These are phyloP conservation scores for Saksenaea oblongispora DNA, from an alignment of 371 early-diverging fungal genomes.

Conservation along the genomic window DNA sequence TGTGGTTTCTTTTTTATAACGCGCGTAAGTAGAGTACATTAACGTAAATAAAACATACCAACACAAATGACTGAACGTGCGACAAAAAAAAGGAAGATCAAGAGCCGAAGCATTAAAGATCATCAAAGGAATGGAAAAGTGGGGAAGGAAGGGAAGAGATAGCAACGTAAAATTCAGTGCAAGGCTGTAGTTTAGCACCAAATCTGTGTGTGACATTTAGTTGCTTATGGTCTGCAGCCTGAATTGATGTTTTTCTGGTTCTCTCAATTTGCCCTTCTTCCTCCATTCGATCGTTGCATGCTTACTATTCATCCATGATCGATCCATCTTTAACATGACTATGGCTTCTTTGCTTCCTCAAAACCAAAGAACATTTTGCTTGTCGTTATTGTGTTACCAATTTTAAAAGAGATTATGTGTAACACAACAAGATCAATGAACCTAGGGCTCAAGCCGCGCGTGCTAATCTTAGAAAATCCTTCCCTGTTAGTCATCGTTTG, in stretches of 20 bases:
- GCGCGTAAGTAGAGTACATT: neutral
- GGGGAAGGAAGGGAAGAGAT: neutral
- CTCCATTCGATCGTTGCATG: neutral
- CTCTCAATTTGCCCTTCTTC: neutral
- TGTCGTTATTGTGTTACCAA: neutral
- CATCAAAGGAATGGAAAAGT: neutral
- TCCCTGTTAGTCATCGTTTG: neutral
- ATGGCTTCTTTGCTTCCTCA: neutral
- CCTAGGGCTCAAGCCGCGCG: neutral
- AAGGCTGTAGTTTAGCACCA: neutral
- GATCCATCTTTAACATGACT: neutral
- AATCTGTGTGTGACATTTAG: slow-evolving; percentile 3
- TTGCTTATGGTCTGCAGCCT: neutral
- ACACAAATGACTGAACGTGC: neutral
- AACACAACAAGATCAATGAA: neutral
- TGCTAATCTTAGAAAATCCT: neutral
- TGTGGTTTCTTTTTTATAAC: no score
- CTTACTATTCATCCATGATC: neutral
- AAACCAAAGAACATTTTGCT: neutral
- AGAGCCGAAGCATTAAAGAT: neutral
- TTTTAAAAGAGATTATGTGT: neutral
- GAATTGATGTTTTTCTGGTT: neutral
- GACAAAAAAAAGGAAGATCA: neutral
- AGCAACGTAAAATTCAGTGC: neutral
- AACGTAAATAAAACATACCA: neutral